Base-by-base conservation (phyloP, 441 rosid genomes). In the Mallotus japonicus region DNA sequence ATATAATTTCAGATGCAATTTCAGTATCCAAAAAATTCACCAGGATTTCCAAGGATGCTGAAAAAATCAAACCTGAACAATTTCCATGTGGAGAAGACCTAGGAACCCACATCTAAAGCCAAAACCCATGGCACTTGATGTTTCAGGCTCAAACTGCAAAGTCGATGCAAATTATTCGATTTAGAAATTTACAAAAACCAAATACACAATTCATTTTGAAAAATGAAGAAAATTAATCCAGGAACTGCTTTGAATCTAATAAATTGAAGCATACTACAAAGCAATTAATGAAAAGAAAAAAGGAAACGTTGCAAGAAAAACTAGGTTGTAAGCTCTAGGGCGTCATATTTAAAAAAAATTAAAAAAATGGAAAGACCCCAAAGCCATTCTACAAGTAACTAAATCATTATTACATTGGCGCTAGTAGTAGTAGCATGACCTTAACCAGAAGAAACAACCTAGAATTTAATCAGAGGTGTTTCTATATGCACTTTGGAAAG, bases 61-160 rank as follows among this genome's bases (percentile, higher is more conserved):
- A 62, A 66, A 74, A 71, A 64, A 62, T 69, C 82, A 83, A 71
- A 87, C 99, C 97, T 95, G 99, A 78, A 95, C 98, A 80, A 95
- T 95, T 90, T 95, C 99, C 99, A 95, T 91, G 85, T 92, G 98
- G 64, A 95, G 98, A 83, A 95, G 97, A 79, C 99, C 98, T 87
- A 95, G 79, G 86, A 92, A 95, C 68, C 99, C 99, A 65, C 98
- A 95, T 78, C 98, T 89, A 85, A 92, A 95, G 76, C 98, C 99
- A 85, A 91, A 95, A 73, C 99, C 98, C 99, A 95, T 95, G 76
- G 98, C 99, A 83, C 86, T 95, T 78, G 99, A 95, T 66, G 92
- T 82, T 88, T 95, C 99, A 32, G 98, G 98, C 85, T 95, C 99
- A 83, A 92, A 95, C 98, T 95, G 86, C 78, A 84, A 62, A 73